Percentiles rank a stretch among this genome's conserved stretches.
Conservation (phyloP, 208 protist genomes). For the Wallacemonas sp. region DNA sequence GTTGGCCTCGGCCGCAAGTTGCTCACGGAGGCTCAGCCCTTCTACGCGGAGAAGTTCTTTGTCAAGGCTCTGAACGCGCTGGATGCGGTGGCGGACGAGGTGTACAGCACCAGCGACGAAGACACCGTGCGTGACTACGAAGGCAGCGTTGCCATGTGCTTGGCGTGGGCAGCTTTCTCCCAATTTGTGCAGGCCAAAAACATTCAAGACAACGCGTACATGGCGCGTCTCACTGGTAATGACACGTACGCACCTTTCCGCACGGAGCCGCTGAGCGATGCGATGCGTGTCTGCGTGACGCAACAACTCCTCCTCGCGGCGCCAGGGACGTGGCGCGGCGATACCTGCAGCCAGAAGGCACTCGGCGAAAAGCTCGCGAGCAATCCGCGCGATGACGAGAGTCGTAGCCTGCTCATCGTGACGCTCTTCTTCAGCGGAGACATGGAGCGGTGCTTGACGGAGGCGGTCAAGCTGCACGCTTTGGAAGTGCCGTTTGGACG, state of each 20-base stretch:
- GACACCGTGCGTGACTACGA: slow-evolving; percentile 32
- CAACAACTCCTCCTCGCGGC: slow-evolving; percentile 40
- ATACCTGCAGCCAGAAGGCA: slow-evolving; percentile 53
- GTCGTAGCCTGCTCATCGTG: slow-evolving; percentile 69
- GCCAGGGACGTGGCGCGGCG: slow-evolving; percentile 45
- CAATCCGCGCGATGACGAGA: slow-evolving; percentile 36
- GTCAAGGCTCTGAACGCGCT: slow-evolving; percentile 62
- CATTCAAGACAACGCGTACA: slow-evolving; percentile 23
- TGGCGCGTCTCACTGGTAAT: slow-evolving; percentile 33
- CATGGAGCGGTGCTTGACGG: slow-evolving; percentile 81
- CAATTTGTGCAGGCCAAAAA: slow-evolving; percentile 63
- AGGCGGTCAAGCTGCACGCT: slow-evolving; percentile 74
- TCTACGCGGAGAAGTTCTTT: slow-evolving; percentile 86
- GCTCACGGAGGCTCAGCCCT: slow-evolving; percentile 48
- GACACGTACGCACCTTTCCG: slow-evolving; percentile 26
- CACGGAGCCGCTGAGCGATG: slow-evolving; percentile 56
- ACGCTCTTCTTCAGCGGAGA: slow-evolving; percentile 81
- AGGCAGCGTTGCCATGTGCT: slow-evolving; percentile 58
- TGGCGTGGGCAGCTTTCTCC: slow-evolving; percentile 66
- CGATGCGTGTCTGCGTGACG: slow-evolving; percentile 38
- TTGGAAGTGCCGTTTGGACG: slow-evolving; percentile 49
- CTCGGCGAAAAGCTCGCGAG: slow-evolving; percentile 33
- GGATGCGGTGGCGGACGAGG: slow-evolving; percentile 50
- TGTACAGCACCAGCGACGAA: slow-evolving; percentile 18
- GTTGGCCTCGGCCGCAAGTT: slow-evolving; percentile 61